Evolutionary conservation across 148 eudicot species (phyloP).

Genomic region (Rheum nobile): DNA sequence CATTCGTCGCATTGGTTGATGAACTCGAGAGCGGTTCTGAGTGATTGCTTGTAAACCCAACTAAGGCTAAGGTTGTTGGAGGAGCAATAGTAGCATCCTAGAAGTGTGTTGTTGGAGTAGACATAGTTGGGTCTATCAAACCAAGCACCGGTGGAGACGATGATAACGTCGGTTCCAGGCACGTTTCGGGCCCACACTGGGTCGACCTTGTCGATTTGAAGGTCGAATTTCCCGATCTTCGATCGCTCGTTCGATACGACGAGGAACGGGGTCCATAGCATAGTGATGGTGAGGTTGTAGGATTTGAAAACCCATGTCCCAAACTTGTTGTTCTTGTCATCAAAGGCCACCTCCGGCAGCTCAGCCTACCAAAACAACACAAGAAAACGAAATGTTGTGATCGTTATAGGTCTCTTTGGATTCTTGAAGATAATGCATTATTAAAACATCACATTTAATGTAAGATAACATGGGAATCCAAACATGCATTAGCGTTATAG

Average conservation of each 20-base stretch:
- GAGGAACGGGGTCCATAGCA: not conserved
- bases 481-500: no score
- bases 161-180: not conserved
- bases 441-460: no score
- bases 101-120: not conserved
- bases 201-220: not conserved
- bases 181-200: not conserved
- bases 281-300: not conserved
- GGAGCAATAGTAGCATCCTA: slow-evolving; percentile 1
- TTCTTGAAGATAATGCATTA: no score
- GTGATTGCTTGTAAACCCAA: slow-evolving; percentile 1
- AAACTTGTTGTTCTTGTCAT: not conserved
- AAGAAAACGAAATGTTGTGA: not conserved
- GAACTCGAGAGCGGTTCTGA: not conserved
- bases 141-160: slow-evolving; percentile 1
- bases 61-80: not conserved
- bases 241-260: not conserved
- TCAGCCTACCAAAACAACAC: not conserved
- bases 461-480: no score
- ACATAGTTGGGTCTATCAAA: slow-evolving; percentile 1
- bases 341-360: not conserved
- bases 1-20: not conserved
- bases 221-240: not conserved
- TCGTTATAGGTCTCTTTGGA: not conserved
- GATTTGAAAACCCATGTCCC: not conserved